A percentile compares a stretch with the other conserved stretches of the same genome.
These are phyloP conservation scores for Fistulinella cinereoalba DNA, from an alignment of 1,284 basidiomycete species.

Conservation along the genomic window DNA sequence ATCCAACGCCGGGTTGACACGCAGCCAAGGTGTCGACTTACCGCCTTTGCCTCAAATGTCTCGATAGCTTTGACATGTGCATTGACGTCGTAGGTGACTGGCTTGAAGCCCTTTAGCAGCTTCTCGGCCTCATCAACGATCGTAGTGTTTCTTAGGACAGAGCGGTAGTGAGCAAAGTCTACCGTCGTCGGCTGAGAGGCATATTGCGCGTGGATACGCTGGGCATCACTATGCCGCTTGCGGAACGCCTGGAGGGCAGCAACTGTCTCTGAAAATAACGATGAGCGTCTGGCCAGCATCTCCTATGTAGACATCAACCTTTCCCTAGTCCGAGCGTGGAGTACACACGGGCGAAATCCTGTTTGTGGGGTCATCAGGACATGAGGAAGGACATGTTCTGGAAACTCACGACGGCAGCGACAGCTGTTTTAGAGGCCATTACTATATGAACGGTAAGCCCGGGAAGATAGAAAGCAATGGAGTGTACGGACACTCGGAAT, in stretches of 20 bases:
- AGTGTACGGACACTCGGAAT: constrained; percentile 11
- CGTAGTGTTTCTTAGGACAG: constrained; percentile 88
- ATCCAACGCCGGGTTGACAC: constrained; percentile 4
- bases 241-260: constrained; percentile 92
- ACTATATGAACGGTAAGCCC: constrained; percentile 8
- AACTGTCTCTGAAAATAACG: constrained; percentile 70
- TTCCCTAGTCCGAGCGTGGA: constrained; percentile 88
- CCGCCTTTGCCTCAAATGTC: constrained; percentile 95
- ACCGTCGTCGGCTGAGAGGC: constrained; percentile 75
- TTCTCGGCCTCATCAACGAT: constrained; percentile 94
- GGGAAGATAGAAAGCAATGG: constrained; percentile 2
- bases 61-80: constrained; percentile 95
- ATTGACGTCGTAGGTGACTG: constrained; percentile 92
- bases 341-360: constrained; percentile 95
- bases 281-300: constrained; percentile 5
- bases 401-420: constrained; percentile 67
- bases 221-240: constrained; percentile 90
- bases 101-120: constrained; percentile 87
- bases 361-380: constrained; percentile 13
- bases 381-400: not conserved
- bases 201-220: constrained; percentile 71
- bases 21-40: constrained; percentile 44
- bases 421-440: constrained; percentile 83
- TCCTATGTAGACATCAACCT: constrained; percentile 49
- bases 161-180: constrained; percentile 91